Evolutionary conservation across 164 flowering plant species (phyloP), one percentile per base, ranked within the genome.

Genomic region (Paratinospora sagittata): DNA sequence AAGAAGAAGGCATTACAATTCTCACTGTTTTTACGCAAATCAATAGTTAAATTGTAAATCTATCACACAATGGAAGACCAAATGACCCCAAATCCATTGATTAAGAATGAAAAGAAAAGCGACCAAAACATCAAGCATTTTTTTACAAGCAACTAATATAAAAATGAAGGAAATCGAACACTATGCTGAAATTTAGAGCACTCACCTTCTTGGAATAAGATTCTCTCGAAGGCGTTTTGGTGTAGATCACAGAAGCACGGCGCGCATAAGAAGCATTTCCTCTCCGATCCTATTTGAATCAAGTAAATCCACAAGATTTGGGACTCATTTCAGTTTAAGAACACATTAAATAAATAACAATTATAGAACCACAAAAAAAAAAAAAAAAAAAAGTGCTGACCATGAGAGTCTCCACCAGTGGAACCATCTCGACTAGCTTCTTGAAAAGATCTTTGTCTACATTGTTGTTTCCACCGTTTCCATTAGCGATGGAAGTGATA

Each of bases 391-490:
- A 57, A 76, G 55, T 27, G 24, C 62, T 78, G 73, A 94, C 98
- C 76, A 95, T 89, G 77, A 90, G 89, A 45, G 96, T 85, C 78
- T 95, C 90, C 45, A 95, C 89, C 49, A 95, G 97, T 43, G 97
- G 97, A 27, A 95, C 86, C 67, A 92, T 89, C 76, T 92, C 89
- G 47, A 87, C 93, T 68, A 95, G 90, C 70, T 90, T 90, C 65
- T 85, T 85, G 79, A 67, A 87, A 69, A 95, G 94, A 61, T 71
- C 81, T 17, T 82, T 88, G 77, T 92, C 97, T 66, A 95, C 75
- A 69, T 82, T 85, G 26, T 79, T 67, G n/a, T 78, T 69, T 57
- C 72, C 63, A 23, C 70, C 72, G 68, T 77, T 63, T 27, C 78
- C 72, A 68, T 76, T 68, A 21, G 85, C 70, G 49, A 79, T 72